Percentiles rank a stretch among this genome's conserved stretches.
Conservation (phyloP, 2,329 filamentous ascomycete species). For the Gnomoniopsis sp. region DNA sequence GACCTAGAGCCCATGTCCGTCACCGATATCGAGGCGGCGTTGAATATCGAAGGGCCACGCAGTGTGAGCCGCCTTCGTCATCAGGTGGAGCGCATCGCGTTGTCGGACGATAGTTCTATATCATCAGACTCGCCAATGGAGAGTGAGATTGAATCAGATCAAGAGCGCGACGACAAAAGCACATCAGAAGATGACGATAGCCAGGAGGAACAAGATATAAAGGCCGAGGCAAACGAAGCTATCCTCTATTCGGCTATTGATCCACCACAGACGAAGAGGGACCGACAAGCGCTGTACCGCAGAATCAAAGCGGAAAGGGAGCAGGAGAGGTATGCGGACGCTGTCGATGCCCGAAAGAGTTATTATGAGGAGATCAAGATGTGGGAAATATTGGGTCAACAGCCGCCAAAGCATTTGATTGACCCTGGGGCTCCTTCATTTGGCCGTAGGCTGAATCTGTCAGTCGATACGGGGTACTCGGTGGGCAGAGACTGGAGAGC, state of each 20-base stretch:
- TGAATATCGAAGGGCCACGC: slow-evolving; percentile 24
- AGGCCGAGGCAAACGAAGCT: slow-evolving; percentile 39
- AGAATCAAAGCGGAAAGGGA: slow-evolving; percentile 38
- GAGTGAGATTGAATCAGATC: slow-evolving; percentile 3
- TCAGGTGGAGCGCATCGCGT: background rate
- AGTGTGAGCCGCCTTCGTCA: background rate
- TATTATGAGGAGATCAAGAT: slow-evolving; percentile 40
- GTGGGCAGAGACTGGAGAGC: slow-evolving; percentile 37
- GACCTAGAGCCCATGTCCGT: slow-evolving; percentile 34
- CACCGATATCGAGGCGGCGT: slow-evolving; percentile 39
- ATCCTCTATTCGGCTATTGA: slow-evolving; percentile 38
- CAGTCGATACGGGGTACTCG: slow-evolving; percentile 35
- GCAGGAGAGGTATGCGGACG: slow-evolving; percentile 43
- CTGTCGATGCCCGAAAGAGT: slow-evolving; percentile 36
- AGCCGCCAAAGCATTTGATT: slow-evolving; percentile 31
- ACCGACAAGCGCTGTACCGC: slow-evolving; percentile 29
- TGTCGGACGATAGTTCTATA: background rate
- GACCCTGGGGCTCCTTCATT: slow-evolving; percentile 7
- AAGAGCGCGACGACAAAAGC: background rate
- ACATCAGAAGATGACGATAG: background rate
- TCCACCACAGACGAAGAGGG: slow-evolving; percentile 36
- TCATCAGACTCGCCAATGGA: background rate
- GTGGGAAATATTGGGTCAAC: slow-evolving; percentile 42
- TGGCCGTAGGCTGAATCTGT: slow-evolving; percentile 19
- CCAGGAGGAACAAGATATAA: slow-evolving; percentile 13